These are phyloP conservation scores for Inonotus hispidus DNA, from an alignment of 1,284 basidiomycete species.

Conservation along the genomic window DNA sequence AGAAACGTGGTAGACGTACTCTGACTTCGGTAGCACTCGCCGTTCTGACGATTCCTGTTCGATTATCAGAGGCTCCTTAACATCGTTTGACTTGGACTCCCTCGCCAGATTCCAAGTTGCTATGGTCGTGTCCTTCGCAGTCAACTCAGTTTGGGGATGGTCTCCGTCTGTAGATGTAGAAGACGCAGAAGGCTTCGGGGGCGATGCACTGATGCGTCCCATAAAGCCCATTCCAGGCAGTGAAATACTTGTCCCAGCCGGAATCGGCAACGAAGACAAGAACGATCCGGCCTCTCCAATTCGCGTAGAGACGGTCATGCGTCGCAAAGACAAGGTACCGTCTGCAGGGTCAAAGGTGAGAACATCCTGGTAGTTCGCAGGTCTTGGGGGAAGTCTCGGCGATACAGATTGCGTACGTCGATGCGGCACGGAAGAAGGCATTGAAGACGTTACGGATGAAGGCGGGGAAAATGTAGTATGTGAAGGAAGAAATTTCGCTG, in stretches of 20 bases:
- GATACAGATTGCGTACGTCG: conserved; percentile 33
- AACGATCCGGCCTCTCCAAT: conserved; percentile 25
- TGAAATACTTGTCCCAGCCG: conserved; percentile 40
- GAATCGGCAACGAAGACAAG: conserved; percentile 29
- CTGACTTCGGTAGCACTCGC: conserved; percentile 19
- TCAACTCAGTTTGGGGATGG: conserved; percentile 37
- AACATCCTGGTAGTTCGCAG: conserved; percentile 53
- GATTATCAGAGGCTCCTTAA: conserved; percentile 36
- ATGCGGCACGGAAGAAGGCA: conserved; percentile 28
- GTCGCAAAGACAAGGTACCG: conserved; percentile 50
- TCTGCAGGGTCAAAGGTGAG: conserved; percentile 60
- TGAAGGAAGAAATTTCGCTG: conserved; percentile 37
- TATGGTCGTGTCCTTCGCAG: conserved; percentile 47
- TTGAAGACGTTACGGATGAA: conserved; percentile 33
- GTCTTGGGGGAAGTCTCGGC: conserved; percentile 29
- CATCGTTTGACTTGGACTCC: conserved; percentile 48
- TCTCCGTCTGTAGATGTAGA: conserved; percentile 11
- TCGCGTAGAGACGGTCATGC: conserved; percentile 43
- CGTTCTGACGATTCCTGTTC: conserved; percentile 20
- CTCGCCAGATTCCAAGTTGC: conserved; percentile 65
- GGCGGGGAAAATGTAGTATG: conserved; percentile 29
- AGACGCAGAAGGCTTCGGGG: conserved; percentile 14
- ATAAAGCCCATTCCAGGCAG: conserved; percentile 39
- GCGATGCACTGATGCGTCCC: conserved; percentile 24
- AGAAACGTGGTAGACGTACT: conserved; percentile 20